phyloP scores from a whole-genome alignment of 2,329 filamentous ascomycete genomes.

The Alternaria triticimaculans region DNA sequence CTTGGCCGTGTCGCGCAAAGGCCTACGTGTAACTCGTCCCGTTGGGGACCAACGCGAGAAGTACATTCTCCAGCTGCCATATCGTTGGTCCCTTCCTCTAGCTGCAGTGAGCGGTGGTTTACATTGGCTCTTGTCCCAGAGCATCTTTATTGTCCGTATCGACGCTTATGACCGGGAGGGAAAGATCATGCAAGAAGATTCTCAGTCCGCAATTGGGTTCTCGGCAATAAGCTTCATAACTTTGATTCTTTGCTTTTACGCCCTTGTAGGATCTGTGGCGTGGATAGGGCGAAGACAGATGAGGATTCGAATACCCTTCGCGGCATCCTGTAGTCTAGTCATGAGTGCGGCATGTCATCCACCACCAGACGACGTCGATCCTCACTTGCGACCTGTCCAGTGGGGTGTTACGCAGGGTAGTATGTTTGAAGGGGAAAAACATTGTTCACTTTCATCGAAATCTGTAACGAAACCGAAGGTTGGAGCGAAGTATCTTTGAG shows the following conservation, averaged over 20 bases:
- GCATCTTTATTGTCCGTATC: background rate
- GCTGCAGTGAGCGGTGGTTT: background rate
- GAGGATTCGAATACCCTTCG: constrained; percentile 79
- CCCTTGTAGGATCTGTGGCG: background rate
- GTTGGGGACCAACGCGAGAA: background rate
- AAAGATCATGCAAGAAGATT: background rate
- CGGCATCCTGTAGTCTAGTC: constrained; percentile 67
- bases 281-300: constrained; percentile 59
- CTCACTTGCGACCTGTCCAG: constrained; percentile 18
- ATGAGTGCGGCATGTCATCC: constrained; percentile 34
- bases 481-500: constrained; percentile 3
- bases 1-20: background rate
- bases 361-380: constrained; percentile 10
- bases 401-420: constrained; percentile 24
- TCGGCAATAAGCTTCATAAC: background rate
- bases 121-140: background rate
- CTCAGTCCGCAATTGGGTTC: background rate
- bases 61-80: background rate
- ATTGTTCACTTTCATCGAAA: background rate
- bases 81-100: background rate
- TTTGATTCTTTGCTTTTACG: background rate
- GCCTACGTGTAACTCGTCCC: background rate
- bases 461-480: constrained; percentile 1
- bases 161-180: background rate
- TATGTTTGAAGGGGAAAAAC: background rate